Evolutionary conservation across 305 asterid genomes (phyloP), one percentile per base, ranked within the genome.

Genomic region (Solanum hybrid): DNA sequence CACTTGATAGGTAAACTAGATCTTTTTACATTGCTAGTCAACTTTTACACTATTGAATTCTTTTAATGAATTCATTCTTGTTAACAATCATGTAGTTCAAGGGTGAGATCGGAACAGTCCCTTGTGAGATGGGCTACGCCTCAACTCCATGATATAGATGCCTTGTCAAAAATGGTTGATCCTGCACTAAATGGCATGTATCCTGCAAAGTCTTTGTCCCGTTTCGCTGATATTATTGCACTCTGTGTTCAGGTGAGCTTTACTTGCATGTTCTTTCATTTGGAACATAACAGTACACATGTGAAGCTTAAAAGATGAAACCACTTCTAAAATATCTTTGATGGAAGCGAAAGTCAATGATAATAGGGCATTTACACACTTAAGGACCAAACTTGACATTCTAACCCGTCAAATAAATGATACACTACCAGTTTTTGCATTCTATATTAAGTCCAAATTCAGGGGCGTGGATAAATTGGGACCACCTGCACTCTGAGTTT

Each of bases 41-140:
- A 73, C 17, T 27, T 42, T 42, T 15, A 66, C 84, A 34, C 87
- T 87, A 26, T 91, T 81, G 66, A 77, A 88, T 82, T 77, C 37
- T 85, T 69, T 38, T 88, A 38, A 37, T 66, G 76, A 86, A 35
- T 24, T 66, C 42, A n/a, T 89, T 24, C 19, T 92, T 87, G 71
- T 72, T 42, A 88, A 32, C 10, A 31, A 69, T 90, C 82, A 56
- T 79, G 78, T 93, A 97, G 99, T 91, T 95, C 98, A 91, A 92
- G 99, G 88, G 92, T 69, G 91, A 95, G 99, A 93, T 93, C 96
- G 29, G 99, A 97, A 89, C 99, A 96, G 90, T 97, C 99, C 15
- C 98, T 97, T 51, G 99, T 97, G 82, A 94, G 99, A 92, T 97
- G 99, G 99, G 98, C 99, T 78, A 95, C 98, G 88, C 98, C 99